A percentile compares a stretch with the other conserved stretches of the same genome.
Evolutionary conservation across 163 green algal species (phyloP).

Genomic region (Scenedesmus sp.): DNA sequence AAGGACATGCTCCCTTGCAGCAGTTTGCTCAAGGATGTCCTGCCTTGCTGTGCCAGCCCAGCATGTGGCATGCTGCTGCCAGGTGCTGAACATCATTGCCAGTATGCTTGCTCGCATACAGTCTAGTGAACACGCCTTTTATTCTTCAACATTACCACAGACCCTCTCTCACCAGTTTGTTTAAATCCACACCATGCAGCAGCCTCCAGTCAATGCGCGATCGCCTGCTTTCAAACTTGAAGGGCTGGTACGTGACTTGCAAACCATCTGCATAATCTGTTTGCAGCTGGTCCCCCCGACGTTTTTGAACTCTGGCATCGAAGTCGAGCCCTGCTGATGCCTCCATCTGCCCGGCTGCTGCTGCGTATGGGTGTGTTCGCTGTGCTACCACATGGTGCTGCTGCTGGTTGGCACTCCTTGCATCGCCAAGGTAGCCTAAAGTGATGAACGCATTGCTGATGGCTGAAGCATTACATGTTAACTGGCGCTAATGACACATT

Average conservation of each 20-base stretch:
- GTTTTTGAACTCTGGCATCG: not conserved
- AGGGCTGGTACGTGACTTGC: conserved; percentile 60
- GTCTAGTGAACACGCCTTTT: too few relatives aligned
- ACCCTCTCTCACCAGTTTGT: conserved; percentile 80
- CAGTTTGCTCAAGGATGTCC: not conserved
- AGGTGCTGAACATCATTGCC: not conserved
- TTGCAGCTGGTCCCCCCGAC: conserved; percentile 13
- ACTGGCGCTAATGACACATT: too few relatives aligned
- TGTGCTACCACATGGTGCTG: conserved; percentile 7
- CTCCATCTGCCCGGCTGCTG: not conserved
- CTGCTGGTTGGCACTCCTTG: not conserved
- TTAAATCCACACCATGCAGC: conserved; percentile 85
- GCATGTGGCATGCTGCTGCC: not conserved
- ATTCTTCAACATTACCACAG: not conserved
- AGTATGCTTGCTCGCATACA: not conserved
- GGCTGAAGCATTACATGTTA: too few relatives aligned
- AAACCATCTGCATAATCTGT: conserved; percentile 6
- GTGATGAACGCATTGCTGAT: not conserved
- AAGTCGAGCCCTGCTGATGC: not conserved
- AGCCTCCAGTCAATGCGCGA: conserved; percentile 87
- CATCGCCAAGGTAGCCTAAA: not conserved
- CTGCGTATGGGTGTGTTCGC: not conserved
- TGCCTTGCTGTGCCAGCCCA: not conserved
- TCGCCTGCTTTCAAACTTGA: conserved; percentile 69
- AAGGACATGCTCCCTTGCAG: too few relatives aligned